Conservation (phyloP, 1,139 yeast species). For the Candida glucosophila region DNA sequence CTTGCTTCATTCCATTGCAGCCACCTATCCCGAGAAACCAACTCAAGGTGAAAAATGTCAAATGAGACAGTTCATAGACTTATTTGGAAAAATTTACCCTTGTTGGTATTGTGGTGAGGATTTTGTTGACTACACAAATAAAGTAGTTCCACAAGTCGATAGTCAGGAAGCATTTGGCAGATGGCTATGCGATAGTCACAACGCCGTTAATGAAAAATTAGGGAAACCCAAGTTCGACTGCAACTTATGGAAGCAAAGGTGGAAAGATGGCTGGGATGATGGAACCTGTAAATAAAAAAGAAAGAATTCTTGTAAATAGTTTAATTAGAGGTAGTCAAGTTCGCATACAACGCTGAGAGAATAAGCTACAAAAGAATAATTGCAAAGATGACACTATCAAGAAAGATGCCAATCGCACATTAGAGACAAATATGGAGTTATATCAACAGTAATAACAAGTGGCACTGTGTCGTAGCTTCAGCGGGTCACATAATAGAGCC, state of each 20-base stretch:
- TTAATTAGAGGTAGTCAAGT: no score
- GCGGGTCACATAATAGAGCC: no score
- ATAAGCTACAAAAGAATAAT: no score
- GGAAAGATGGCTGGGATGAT: constrained; percentile 76
- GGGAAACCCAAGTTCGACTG: constrained; percentile 87
- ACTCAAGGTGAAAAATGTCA: constrained; percentile 54
- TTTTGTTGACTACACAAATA: constrained; percentile 54
- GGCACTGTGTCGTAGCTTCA: no score
- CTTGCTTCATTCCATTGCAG: constrained; percentile 81
- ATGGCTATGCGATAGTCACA: constrained; percentile 96
- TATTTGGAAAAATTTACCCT: constrained; percentile 81
- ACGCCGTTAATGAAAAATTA: constrained; percentile 73
- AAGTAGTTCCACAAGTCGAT: constrained; percentile 56
- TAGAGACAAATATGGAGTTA: no score
- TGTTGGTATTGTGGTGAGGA: constrained; percentile 94
- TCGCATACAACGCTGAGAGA: no score
- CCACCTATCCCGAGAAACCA: constrained; percentile 75
- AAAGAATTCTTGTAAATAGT: no score
- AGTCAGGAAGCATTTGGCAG: constrained; percentile 74
- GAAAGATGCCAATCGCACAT: no score
- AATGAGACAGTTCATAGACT: constrained; percentile 56
- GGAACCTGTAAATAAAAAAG: constrained; percentile 19
- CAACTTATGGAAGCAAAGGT: constrained; percentile 81
- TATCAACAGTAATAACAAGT: no score
- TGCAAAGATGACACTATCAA: no score